These are phyloP conservation scores for Metschnikowia cubensis DNA, from an alignment of 805 yeast genomes.

Conservation along the genomic window DNA sequence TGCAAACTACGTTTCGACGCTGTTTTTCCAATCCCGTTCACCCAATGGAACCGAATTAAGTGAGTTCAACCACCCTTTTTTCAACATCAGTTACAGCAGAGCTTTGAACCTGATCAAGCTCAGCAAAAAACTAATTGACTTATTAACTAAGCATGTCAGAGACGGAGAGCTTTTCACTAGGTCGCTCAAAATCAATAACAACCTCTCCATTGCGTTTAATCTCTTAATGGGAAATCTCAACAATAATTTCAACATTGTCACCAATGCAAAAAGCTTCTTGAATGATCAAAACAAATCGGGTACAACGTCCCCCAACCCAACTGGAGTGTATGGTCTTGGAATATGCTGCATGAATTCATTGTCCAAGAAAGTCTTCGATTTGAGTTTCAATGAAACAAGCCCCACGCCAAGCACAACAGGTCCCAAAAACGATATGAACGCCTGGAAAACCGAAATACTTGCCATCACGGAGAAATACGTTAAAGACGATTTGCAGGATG, in stretches of 20 bases:
- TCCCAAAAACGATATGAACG: conserved; percentile 1
- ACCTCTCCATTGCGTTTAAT: conserved; percentile 33
- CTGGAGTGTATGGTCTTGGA: conserved; percentile 22
- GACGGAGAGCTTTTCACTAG: conserved; percentile 28
- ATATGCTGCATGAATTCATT: conserved; percentile 20
- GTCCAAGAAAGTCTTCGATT: conserved; percentile 23
- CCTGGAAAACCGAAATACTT: conserved; percentile 19
- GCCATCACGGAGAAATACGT: conserved; percentile 24
- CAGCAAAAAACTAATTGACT: conserved; percentile 33
- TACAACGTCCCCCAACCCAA: background rate
- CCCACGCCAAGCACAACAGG: background rate
- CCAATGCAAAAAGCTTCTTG: conserved; percentile 10
- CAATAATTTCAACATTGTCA: conserved; percentile 13
- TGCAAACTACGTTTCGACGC: conserved; percentile 28
- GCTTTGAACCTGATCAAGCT: conserved; percentile 33
- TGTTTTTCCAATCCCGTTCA: conserved; percentile 11
- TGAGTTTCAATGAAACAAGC: conserved; percentile 22
- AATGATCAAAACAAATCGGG: conserved; percentile 6
- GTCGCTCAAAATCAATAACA: conserved; percentile 33
- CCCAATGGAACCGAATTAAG: conserved; percentile 4
- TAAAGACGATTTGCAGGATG: conserved; percentile 31
- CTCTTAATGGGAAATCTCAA: conserved; percentile 25
- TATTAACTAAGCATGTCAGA: conserved; percentile 19
- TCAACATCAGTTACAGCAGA: conserved; percentile 33
- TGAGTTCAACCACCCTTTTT: conserved; percentile 26